Percentiles rank a stretch among this genome's conserved stretches.
Evolutionary conservation across 768 basidiomycete species (phyloP).

Genomic region (Termitomyces sp.): DNA sequence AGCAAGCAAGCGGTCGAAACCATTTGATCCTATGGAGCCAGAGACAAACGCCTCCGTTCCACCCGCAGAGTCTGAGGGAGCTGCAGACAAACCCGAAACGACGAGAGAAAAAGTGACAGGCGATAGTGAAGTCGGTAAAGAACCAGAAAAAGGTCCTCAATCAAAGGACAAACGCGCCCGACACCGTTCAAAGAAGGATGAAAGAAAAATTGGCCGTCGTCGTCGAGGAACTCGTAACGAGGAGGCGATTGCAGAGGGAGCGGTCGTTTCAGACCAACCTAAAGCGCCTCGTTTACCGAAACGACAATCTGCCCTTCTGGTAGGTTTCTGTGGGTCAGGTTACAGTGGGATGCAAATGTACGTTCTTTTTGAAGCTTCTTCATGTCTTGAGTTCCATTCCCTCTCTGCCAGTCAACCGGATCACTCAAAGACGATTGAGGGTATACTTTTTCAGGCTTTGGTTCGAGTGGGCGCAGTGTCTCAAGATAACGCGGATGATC

Average conservation of each 20-base stretch:
- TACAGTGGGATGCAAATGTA: constrained; percentile 97
- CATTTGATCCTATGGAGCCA: not conserved
- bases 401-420: constrained; percentile 59
- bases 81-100: not conserved
- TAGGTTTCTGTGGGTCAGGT: constrained; percentile 91
- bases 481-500: constrained; percentile 88
- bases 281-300: constrained; percentile 73
- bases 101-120: not conserved
- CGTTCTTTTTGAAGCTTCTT: constrained; percentile 25
- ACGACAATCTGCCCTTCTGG: constrained; percentile 75
- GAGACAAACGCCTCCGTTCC: not conserved
- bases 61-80: not conserved
- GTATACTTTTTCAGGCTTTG: constrained; percentile 82
- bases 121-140: not conserved
- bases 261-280: constrained; percentile 22
- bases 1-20: constrained; percentile 14
- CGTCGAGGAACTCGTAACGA: constrained; percentile 42
- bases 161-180: constrained; percentile 8
- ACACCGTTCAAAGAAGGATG: constrained; percentile 33
- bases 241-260: constrained; percentile 23
- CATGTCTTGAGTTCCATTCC: constrained; percentile 3
- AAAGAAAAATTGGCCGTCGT: constrained; percentile 34
- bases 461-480: constrained; percentile 93
- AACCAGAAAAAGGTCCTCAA: not conserved
- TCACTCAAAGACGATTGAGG: constrained; percentile 78